phyloP scores from a whole-genome alignment of 2,329 filamentous ascomycete genomes.

The Seiridium unicorne region DNA sequence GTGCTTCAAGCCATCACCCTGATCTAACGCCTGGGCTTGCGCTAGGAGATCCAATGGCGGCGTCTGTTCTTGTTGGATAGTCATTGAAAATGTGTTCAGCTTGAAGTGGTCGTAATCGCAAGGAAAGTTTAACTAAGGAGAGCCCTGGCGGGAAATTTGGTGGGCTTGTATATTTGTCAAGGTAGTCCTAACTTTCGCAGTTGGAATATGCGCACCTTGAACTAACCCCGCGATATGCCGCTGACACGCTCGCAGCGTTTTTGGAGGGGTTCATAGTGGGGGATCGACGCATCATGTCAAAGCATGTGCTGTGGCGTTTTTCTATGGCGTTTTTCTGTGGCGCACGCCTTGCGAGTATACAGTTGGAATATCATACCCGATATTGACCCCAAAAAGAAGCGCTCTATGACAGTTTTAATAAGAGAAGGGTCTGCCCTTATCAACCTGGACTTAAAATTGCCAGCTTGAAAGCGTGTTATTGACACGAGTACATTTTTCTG shows the following conservation, averaged over 20 bases:
- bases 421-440: too few species aligned
- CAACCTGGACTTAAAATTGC: too few species aligned
- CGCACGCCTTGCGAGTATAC: not conserved
- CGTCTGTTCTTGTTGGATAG: not conserved
- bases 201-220: not conserved
- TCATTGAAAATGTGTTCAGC: not conserved
- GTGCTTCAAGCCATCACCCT: slow-evolving; percentile 23
- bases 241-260: not conserved
- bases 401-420: too few species aligned
- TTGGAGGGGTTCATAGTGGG: not conserved
- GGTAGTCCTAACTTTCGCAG: not conserved
- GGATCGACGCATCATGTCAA: not conserved
- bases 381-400: too few species aligned
- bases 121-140: too few species aligned
- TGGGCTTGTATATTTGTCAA: too few species aligned
- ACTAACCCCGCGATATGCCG: slow-evolving; percentile 1
- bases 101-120: too few species aligned
- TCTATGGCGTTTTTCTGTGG: not conserved
- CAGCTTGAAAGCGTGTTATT: too few species aligned
- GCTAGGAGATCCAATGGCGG: slow-evolving; percentile 18
- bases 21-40: slow-evolving; percentile 26
- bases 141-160: too few species aligned
- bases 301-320: not conserved
- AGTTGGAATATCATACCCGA: not conserved
- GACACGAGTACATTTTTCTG: too few species aligned